Evolutionary conservation across 345 rosid genomes (phyloP).

Genomic region (Citrus reticulata): DNA sequence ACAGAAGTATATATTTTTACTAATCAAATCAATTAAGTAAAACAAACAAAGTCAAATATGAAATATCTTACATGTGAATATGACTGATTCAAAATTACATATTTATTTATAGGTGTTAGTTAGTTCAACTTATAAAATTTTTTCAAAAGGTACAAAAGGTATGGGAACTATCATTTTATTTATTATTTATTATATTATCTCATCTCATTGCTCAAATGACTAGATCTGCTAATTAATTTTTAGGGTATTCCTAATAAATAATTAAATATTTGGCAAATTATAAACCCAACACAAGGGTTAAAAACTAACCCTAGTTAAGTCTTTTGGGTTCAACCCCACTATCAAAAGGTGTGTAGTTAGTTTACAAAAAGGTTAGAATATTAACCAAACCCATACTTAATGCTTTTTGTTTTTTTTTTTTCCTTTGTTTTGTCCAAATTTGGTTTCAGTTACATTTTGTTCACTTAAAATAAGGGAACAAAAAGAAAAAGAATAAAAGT

Average conservation of each 20-base stretch:
- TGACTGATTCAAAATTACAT: no score
- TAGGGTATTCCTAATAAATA: background rate
- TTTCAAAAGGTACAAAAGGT: no score
- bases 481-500: background rate
- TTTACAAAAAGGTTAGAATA: slow-evolving; percentile 1
- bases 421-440: background rate
- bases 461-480: background rate
- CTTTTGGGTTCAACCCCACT: background rate
- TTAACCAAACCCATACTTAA: slow-evolving; percentile 18
- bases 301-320: slow-evolving; percentile 29
- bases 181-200: background rate
- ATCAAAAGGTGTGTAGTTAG: slow-evolving; percentile 15
- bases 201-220: background rate
- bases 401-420: background rate
- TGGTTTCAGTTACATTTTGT: background rate
- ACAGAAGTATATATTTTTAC: background rate
- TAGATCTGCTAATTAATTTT: background rate
- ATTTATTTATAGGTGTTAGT: no score
- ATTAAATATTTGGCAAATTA: background rate
- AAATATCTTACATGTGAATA: background rate
- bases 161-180: no score
- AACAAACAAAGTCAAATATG: background rate
- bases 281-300: slow-evolving; percentile 16
- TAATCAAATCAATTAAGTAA: background rate
- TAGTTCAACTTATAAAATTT: no score